Percentiles rank a stretch among this genome's conserved stretches.
phyloP scores from a whole-genome alignment of 2,329 filamentous ascomycete species.

The Dichotomopilus funicola region DNA sequence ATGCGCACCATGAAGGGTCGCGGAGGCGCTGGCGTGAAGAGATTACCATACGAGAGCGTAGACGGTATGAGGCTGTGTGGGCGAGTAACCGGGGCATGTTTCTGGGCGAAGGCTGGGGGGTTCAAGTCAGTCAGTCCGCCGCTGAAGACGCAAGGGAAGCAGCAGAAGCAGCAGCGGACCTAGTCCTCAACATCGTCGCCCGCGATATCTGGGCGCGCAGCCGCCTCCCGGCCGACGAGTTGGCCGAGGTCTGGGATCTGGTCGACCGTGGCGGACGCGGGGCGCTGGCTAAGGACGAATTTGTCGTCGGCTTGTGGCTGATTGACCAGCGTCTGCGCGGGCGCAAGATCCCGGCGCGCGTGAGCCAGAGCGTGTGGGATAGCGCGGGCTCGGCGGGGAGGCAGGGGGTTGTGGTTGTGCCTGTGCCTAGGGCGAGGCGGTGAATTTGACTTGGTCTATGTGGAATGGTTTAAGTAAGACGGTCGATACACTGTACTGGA shows the following conservation, averaged over 20 bases:
- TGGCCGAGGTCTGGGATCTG: constrained; percentile 71
- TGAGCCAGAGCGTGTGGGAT: constrained; percentile 69
- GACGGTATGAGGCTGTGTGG: constrained; percentile 79
- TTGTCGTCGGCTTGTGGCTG: constrained; percentile 78
- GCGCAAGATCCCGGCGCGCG: constrained; percentile 65
- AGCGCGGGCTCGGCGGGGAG: constrained; percentile 44
- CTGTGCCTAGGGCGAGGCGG: background rate
- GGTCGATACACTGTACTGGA: background rate
- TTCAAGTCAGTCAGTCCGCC: background rate
- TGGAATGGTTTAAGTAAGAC: too few species aligned
- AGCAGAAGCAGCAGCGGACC: constrained; percentile 28
- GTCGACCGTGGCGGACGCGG: constrained; percentile 55
- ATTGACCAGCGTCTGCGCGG: constrained; percentile 76
- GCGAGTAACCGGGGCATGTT: constrained; percentile 67
- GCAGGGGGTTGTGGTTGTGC: constrained; percentile 2
- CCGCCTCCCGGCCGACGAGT: constrained; percentile 58
- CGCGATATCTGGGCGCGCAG: constrained; percentile 71
- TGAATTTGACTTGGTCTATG: too few species aligned
- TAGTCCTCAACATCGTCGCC: constrained; percentile 61
- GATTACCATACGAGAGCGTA: constrained; percentile 65
- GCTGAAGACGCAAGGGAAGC: background rate
- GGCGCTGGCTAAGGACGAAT: constrained; percentile 59
- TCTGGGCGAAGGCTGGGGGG: constrained; percentile 19
- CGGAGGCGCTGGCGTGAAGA: constrained; percentile 71
- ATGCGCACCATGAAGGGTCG: constrained; percentile 70